Conservation (phyloP, 495 filamentous ascomycete species). For the Trichoderma orchidacearum region DNA sequence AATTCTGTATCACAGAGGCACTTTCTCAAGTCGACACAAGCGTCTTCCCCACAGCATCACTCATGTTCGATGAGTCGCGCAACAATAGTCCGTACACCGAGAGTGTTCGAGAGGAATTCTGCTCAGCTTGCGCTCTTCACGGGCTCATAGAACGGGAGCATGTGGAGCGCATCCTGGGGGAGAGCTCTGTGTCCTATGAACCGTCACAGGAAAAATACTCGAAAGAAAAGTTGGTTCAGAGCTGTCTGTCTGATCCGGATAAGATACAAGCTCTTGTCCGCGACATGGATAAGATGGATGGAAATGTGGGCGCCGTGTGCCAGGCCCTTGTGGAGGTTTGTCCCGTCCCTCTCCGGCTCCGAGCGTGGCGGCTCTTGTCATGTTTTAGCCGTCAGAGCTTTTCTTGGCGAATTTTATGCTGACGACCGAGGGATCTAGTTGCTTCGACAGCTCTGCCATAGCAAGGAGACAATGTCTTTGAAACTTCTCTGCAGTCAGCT, state of each 20-base stretch:
- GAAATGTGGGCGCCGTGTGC: slow-evolving; percentile 83
- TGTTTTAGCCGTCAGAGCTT: too few relatives aligned
- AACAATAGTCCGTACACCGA: slow-evolving; percentile 61
- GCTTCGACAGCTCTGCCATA: slow-evolving; percentile 60
- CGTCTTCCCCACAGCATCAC: slow-evolving; percentile 65
- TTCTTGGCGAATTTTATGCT: not conserved
- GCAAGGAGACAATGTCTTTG: slow-evolving; percentile 83
- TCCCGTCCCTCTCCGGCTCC: too few relatives aligned
- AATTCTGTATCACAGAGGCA: slow-evolving; percentile 69
- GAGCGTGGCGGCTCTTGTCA: too few relatives aligned
- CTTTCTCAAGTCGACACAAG: slow-evolving; percentile 63
- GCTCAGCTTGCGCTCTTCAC: slow-evolving; percentile 83
- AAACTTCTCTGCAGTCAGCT: slow-evolving; percentile 73
- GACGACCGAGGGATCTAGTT: slow-evolving; percentile 39
- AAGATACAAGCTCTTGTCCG: slow-evolving; percentile 57
- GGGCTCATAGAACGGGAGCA: slow-evolving; percentile 62
- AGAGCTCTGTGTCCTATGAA: slow-evolving; percentile 70
- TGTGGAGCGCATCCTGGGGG: slow-evolving; percentile 70
- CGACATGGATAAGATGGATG: slow-evolving; percentile 85
- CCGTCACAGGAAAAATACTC: slow-evolving; percentile 62
- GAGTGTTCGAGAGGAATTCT: slow-evolving; percentile 79
- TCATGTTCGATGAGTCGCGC: slow-evolving; percentile 62
- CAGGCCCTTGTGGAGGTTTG: slow-evolving; percentile 66
- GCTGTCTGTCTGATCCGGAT: slow-evolving; percentile 59
- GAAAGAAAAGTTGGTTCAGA: slow-evolving; percentile 60